phyloP scores from a whole-genome alignment of 148 eudicot species.

The Rhododendron ferrugineum region DNA sequence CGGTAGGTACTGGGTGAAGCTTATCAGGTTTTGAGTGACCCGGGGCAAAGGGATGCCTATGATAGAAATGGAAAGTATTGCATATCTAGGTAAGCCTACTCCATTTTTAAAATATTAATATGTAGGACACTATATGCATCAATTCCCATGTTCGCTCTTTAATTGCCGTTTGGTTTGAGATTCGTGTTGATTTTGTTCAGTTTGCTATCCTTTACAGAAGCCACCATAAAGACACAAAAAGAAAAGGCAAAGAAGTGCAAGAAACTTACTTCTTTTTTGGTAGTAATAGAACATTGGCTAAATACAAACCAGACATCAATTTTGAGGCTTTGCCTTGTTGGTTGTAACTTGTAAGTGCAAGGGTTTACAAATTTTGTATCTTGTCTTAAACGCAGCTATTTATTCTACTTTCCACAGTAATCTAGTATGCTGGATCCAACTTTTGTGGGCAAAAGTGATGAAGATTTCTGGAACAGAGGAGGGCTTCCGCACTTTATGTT shows the following conservation, averaged over 20 bases:
- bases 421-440: neutral
- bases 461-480: neutral
- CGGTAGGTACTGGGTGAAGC: conserved; percentile 85
- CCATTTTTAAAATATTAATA: neutral
- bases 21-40: conserved; percentile 88
- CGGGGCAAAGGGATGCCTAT: conserved; percentile 74
- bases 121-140: neutral
- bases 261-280: neutral
- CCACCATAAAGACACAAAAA: neutral
- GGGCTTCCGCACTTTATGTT: neutral
- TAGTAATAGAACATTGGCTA: neutral
- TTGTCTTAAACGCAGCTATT: neutral
- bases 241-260: neutral
- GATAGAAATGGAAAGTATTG: conserved; percentile 77
- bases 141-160: neutral
- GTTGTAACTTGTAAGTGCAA: neutral
- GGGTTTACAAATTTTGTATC: neutral
- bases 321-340: neutral
- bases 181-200: neutral
- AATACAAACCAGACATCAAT: neutral
- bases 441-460: neutral
- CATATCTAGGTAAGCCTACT: conserved; percentile 56
- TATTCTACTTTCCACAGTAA: neutral
- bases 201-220: neutral
- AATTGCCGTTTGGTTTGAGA: neutral